Evolutionary conservation across 139 green algal species (phyloP), one percentile per base, ranked within the genome.

Genomic region (Nannochloris sp.): DNA sequence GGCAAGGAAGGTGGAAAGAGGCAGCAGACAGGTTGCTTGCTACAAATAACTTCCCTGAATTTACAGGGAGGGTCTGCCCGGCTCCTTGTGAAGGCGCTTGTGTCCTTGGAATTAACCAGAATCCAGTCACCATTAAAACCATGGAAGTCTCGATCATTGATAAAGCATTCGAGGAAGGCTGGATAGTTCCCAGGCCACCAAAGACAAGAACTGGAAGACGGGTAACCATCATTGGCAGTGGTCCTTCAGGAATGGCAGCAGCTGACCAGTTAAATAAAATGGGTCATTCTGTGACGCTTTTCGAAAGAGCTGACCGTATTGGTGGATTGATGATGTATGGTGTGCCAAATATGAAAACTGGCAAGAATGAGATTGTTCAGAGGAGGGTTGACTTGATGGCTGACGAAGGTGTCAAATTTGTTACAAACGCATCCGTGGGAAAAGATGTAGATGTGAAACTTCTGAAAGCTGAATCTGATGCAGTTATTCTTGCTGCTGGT

Each of bases 31-130:
- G 91, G 2, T 84, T 97, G 62, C 75, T 96, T 56, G 89, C 96
- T 72, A 97, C 91, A 25, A 97, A 97, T 80, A 97, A 97, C 80
- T 97, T 97, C 83, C 92, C 92, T 40, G 91, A 97, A 84, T 97
- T 97, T 81, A 97, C 91, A 0, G 90, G 83, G 29, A 60, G 89
- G 40, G 91, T 97, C 49, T 97, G 89, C 76, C 90, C 89, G 20
- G 91, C 91, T 13, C 90, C 90, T 6, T 97, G 91, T 70, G 90
- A 97, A 86, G 92, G 91, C 63, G 76, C 83, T 23, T 97, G 91
- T 69, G 85, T 93, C 64, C 78, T 97, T 59, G 92, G 92, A 64
- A 97, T 97, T 81, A 97, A 95, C 68, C 83, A 97, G 85, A 85
- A 93, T 65, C 85, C 91, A 11, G 91, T 97, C 49, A 84, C 86